A percentile compares a stretch with the other conserved stretches of the same genome.
These are phyloP conservation scores for Mycena metata DNA, from an alignment of 768 basidiomycete species.

Conservation along the genomic window DNA sequence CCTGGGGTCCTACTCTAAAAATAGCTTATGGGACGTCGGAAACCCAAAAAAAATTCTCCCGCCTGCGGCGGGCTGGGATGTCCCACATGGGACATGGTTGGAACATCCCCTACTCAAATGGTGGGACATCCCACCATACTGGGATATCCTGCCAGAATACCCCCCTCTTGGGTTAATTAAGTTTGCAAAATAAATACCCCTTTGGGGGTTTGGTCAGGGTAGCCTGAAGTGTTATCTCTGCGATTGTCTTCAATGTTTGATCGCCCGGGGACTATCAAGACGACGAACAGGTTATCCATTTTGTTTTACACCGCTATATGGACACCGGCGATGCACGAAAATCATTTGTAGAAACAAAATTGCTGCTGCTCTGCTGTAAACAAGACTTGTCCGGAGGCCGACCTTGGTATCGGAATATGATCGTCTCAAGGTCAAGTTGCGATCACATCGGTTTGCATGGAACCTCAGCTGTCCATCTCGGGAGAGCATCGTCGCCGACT, in stretches of 20 bases:
- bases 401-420: constrained; percentile 10
- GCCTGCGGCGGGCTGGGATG: too few species aligned
- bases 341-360: constrained; percentile 1
- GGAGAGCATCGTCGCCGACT: constrained; percentile 12
- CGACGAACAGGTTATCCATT: constrained; percentile 14
- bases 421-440: constrained; percentile 6
- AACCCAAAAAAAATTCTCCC: too few species aligned
- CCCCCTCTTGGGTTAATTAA: too few species aligned
- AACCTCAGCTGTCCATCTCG: constrained; percentile 11
- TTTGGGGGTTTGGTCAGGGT: too few species aligned
- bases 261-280: not conserved
- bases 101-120: too few species aligned
- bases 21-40: too few species aligned
- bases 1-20: too few species aligned
- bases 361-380: not conserved
- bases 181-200: too few species aligned
- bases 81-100: too few species aligned
- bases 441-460: constrained; percentile 2
- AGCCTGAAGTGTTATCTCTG: not conserved
- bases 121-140: too few species aligned
- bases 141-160: too few species aligned
- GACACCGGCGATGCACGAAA: constrained; percentile 2
- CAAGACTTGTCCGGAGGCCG: constrained; percentile 1
- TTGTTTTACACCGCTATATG: constrained; percentile 6
- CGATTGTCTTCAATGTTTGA: not conserved